Conservation (phyloP, 768 basidiomycete genomes). For the Agaricus bisporus region DNA sequence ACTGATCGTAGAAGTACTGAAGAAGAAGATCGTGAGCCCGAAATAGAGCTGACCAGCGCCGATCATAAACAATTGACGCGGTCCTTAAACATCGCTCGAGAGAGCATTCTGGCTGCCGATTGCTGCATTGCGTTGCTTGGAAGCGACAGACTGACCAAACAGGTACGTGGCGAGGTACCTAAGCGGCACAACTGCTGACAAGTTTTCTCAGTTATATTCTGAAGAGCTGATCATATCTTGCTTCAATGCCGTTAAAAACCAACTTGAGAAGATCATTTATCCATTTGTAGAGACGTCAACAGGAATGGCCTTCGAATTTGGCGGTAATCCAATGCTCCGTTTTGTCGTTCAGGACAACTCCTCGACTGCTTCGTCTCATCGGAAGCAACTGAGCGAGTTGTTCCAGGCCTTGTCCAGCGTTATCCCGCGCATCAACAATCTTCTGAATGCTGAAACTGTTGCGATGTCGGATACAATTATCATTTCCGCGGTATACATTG, state of each 20-base stretch:
- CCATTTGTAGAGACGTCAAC: slow-evolving; percentile 76
- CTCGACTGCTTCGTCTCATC: slow-evolving; percentile 13
- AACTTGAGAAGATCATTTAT: slow-evolving; percentile 73
- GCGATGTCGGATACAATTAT: slow-evolving; percentile 89
- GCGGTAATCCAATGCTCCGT: slow-evolving; percentile 43
- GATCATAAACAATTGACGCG: slow-evolving; percentile 43
- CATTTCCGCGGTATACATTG: slow-evolving; percentile 88
- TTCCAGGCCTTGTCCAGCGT: slow-evolving; percentile 69
- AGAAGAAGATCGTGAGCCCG: slow-evolving; percentile 12
- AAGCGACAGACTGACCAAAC: slow-evolving; percentile 78
- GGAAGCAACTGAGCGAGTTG: slow-evolving; percentile 38
- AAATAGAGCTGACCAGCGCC: slow-evolving; percentile 13
- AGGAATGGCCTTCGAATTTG: slow-evolving; percentile 29
- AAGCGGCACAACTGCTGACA: not conserved
- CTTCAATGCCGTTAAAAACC: slow-evolving; percentile 71
- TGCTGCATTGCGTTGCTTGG: slow-evolving; percentile 74
- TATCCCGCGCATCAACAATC: slow-evolving; percentile 66
- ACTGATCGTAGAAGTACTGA: slow-evolving; percentile 19
- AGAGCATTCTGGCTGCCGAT: slow-evolving; percentile 79
- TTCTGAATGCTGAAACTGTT: slow-evolving; percentile 67
- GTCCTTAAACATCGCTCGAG: slow-evolving; percentile 54
- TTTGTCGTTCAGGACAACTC: slow-evolving; percentile 47
- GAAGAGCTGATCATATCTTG: slow-evolving; percentile 87
- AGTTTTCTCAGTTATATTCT: slow-evolving; percentile 68
- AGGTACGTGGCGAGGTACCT: slow-evolving; percentile 41